Evolutionary conservation across 306 rosid species (phyloP), one percentile per base, ranked within the genome.

Genomic region (Arachis hypogaea): DNA sequence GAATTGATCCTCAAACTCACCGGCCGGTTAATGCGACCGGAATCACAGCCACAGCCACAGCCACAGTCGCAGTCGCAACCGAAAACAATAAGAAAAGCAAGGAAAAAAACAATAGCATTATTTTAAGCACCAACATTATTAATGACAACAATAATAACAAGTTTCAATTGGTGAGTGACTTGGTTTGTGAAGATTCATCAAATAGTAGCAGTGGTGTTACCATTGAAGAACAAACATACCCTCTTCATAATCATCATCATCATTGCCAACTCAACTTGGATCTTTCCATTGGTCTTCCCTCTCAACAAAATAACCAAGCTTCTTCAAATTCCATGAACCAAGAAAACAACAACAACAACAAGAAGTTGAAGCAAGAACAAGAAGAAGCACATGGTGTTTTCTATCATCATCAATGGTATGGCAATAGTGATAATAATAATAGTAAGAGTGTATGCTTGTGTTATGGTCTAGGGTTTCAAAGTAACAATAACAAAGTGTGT

Each of bases 1-100:
- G 93, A 76, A 76, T 90, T 7, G 90, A 90, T 71, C 96, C 96
- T 0, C 90, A 84, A 66, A 88, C 89, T 9, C 96, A 90, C 64
- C 90, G 90, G 0, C 77, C 90, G n/a, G 85, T 87, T 28, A 78
- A 84, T 74, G 7, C 69, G 10, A 8, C 79, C 33, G 30, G 16
- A 1, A 4, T 58, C 5, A 4, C 54, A 2, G 0, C 74, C 2
- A 1, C 52, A 28, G 2, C 76, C 44, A 2, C 73, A 58, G 49
- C 77, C 2, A 1, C 52, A 28, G 2, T 73, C 44, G 2, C 73
- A 58, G 49, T 77, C 28, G 2, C 76, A 5, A 5, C 60, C 65
- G 9, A 63, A 40, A 67, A 42, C 49, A 59, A 42, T 49, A 59
- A 77, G 9, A 80, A 49, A 7, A 10, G 16, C 16, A 71, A 2